A percentile compares a stretch with the other conserved stretches of the same genome.
phyloP scores from a whole-genome alignment of 1,284 basidiomycete species.

The Volvariella surrecta region DNA sequence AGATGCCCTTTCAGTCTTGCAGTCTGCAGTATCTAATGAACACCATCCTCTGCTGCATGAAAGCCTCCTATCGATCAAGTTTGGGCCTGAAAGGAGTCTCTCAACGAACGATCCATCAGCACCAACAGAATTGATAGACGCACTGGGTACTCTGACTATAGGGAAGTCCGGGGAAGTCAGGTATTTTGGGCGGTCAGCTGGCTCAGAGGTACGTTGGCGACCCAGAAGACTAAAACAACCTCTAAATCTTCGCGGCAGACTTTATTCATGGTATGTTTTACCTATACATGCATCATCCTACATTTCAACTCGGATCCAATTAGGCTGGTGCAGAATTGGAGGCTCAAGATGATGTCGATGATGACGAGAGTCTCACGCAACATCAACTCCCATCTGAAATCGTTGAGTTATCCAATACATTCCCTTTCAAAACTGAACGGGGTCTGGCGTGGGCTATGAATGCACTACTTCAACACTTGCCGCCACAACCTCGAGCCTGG shows the following conservation, averaged over 20 bases:
- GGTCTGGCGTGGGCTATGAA: conserved; percentile 18
- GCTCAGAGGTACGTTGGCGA: not conserved
- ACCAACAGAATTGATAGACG: conserved; percentile 16
- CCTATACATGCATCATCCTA: not conserved
- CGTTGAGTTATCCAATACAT: conserved; percentile 15
- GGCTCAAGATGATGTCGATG: not conserved
- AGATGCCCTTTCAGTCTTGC: conserved; percentile 57
- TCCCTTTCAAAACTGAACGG: conserved; percentile 3
- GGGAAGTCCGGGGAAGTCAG: not conserved
- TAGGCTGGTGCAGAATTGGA: not conserved
- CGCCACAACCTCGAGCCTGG: conserved; percentile 50
- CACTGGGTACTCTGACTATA: not conserved
- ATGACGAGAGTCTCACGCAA: too few relatives aligned
- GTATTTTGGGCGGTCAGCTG: not conserved
- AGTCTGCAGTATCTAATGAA: conserved; percentile 50
- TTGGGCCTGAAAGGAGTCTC: not conserved
- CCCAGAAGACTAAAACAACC: not conserved
- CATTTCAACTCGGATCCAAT: not conserved
- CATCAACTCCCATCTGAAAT: not conserved
- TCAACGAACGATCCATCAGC: conserved; percentile 20
- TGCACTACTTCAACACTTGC: conserved; percentile 36
- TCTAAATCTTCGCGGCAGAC: not conserved
- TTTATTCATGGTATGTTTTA: not conserved
- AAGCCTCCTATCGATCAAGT: conserved; percentile 13
- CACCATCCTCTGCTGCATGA: conserved; percentile 56